Base-by-base conservation (phyloP, 805 yeast species). In the Candida coleopterorum region DNA sequence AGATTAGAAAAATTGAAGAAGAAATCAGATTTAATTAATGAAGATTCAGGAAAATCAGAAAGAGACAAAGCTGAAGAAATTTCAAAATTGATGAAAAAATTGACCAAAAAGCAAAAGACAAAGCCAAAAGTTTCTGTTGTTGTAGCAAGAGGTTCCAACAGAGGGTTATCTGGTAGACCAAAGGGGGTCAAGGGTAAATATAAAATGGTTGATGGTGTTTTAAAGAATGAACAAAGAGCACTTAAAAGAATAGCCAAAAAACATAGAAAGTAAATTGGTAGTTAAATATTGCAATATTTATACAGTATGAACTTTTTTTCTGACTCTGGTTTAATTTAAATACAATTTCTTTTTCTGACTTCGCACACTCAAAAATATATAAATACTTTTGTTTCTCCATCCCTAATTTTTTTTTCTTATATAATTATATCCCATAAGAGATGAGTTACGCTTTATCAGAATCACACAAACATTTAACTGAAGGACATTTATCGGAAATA, bases 171-270 rank as follows among this genome's bases (percentile, higher is more conserved):
- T 48, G 98, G 98, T 38, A 83, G 99, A 69, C 99, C 99, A 28
- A 83, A 78, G 66, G 99, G 98, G 60, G 79, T 93, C 49, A 87
- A 81, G 62, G 99, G 99, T 65, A 88, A 86, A 60, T 93, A 93
- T 70, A 93, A 86, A 81, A 93, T 93, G 98, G 97, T 93, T 50
- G 99, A 93, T 64, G 97, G 97, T 72, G 85, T 81, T 15, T 71
- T 87, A 83, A 93, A 93, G 85, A 93, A 93, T 61, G 99, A 93
- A 66, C 89, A 84, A 72, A 74, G 98, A 48, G 96, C 97, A 10
- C 70, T 90, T 55, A 81, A 76, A 55, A 80, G 97, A 58, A 85
- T 89, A 48, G 84, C 87, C 18, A 93, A 89, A 74, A 87, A 85
- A 69, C 72, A 81, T 54, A 84, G 77, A 64, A 82, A 82, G 58